phyloP scores from a whole-genome alignment of 176 grass and related monocot species.

The Rhynchospora breviuscula region DNA sequence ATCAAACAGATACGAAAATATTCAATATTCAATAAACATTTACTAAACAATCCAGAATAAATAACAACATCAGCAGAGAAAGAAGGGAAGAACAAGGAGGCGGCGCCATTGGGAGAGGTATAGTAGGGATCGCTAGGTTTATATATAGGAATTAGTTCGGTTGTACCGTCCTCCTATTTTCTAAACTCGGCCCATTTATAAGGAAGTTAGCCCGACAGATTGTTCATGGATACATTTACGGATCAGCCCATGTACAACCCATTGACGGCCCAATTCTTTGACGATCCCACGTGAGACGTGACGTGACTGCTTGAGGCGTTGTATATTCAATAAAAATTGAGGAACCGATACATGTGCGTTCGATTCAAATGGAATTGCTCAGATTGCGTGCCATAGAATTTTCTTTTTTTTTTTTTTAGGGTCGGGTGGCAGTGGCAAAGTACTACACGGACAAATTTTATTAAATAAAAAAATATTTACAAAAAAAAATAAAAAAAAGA shows the following conservation, averaged over 20 bases:
- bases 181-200: neutral
- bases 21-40: neutral
- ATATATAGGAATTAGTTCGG: neutral
- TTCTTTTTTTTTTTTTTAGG: too few species aligned
- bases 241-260: neutral
- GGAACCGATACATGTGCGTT: too few species aligned
- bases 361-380: too few species aligned
- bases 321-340: too few species aligned
- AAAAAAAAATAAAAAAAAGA: too few species aligned
- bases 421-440: too few species aligned
- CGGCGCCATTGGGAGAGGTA: neutral
- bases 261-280: neutral
- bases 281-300: too few species aligned
- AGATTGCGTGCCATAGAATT: too few species aligned
- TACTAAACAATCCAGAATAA: neutral
- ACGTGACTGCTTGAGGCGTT: too few species aligned
- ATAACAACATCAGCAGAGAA: neutral
- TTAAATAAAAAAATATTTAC: too few species aligned
- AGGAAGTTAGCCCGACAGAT: neutral
- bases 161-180: neutral
- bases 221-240: too few species aligned
- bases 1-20: neutral
- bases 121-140: neutral
- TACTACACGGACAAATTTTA: too few species aligned
- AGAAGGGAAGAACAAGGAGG: neutral